Evolutionary conservation across 2,329 filamentous ascomycete genomes (phyloP), one percentile per base, ranked within the genome.

Genomic region (Alternaria postmessia): DNA sequence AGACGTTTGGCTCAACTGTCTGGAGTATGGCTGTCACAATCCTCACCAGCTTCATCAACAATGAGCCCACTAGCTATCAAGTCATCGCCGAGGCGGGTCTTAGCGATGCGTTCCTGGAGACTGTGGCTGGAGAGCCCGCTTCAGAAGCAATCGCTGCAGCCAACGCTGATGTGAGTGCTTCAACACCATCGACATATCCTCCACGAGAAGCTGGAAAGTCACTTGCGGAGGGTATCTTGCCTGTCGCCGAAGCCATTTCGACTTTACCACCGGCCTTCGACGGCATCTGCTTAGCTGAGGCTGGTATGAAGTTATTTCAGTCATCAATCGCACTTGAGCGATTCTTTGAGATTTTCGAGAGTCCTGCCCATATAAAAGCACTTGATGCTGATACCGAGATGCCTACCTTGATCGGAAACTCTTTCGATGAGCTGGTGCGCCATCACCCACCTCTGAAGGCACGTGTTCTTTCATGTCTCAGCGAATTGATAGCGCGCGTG

Each of bases 321-420:
- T 86, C 88, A 0, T 97, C 94, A 0, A 85, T 88, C 59, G 94
- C 93, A 2, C 84, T 99, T 44, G 89, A 94, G 57, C 91, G 88
- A 68, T 98, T 94, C 75, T 91, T 99, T 66, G 92, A 97, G 75
- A 93, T 98, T n/a, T 99, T 99, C 67, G 92, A 97, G 78, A 98
- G 93, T 67, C 89, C 93, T 3, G 86, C 88, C 16, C 96, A 99
- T 78, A 88, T 99, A 59, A 92, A 91, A 69, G 91, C 90, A 64
- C 89, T 99, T 85, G 88, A 92, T 63, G 83, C 84, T 38, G 94
- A 97, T 66, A 82, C 86, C 5, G 88, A 90, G 36, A 84, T 96
- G 59, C 86, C 94, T 9, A 86, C 86, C 30, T 87, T 88, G 39
- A 86, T 99, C 51, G 95, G 95, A 11, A 87, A 87, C 26, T 91